Evolutionary conservation across 768 basidiomycete species (phyloP), one percentile per base, ranked within the genome.

Genomic region (Amylocystis lapponica): DNA sequence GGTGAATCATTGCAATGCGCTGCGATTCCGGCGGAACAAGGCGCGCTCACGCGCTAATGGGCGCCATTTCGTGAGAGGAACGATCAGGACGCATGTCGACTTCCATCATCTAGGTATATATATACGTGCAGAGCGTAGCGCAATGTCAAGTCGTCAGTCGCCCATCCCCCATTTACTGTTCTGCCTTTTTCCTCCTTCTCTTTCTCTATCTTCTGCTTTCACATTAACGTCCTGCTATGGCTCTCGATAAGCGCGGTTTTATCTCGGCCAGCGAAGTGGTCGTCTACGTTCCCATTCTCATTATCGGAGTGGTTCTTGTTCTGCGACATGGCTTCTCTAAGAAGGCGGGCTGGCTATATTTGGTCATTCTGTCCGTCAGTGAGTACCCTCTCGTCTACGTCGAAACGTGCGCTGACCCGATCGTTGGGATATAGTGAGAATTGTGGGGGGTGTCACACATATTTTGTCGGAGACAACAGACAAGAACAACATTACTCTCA

Each of bases 271-370:
- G 76, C 5, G 68, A 76, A 50, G 66, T 86, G 34, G 75, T 62
- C 12, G 73, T 80, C 47, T 86, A 83, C 59, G 54, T 72, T 22
- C 84, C 81, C 21, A 58, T 84, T 52, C 58, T 74, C 17, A 47
- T 66, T 39, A 40, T 80, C 27, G 67, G 76, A 1, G 23, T 72
- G 36, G 56, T 69, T 31, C 59, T 82, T 36, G 61, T 70, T 36
- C 54, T 69, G 38, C 75, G 70, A 25, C 78, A 84, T 66, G 76
- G 72, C 29, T 69, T 82, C 51, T 60, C 74, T 44, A 67, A 71
- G 32, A 74, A 80, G 58, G 76, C 71, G 23, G 83, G 80, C 46
- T 86, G 81, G 81, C 59, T 84, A n/a, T 75, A 76, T 49, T 67
- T 85, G n/a, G 66, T 75, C 34, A 61, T 81, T 11, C 82, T 86